Evolutionary conservation across 1,284 basidiomycete species (phyloP).

Genomic region (Exsudoporus floridanus): DNA sequence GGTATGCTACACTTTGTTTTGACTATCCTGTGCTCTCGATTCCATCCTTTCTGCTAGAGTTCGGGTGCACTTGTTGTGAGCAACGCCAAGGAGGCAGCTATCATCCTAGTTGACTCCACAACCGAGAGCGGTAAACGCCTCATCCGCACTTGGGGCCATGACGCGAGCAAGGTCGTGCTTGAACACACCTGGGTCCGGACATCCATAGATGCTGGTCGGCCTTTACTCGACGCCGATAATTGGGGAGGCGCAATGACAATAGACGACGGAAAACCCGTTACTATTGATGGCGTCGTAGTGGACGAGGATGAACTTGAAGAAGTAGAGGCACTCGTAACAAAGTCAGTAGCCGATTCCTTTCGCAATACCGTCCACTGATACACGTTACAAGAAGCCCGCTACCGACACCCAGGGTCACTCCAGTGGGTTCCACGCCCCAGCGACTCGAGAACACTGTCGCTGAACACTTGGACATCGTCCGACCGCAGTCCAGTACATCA

Average conservation of each 20-base stretch:
- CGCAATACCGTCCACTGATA: slow-evolving; percentile 21
- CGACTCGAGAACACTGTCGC: background rate
- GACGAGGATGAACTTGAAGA: slow-evolving; percentile 38
- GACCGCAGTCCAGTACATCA: slow-evolving; percentile 3
- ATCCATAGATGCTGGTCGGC: slow-evolving; percentile 41
- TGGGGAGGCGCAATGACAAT: slow-evolving; percentile 54
- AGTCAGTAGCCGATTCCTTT: slow-evolving; percentile 29
- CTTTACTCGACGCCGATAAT: slow-evolving; percentile 46
- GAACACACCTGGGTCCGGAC: slow-evolving; percentile 46
- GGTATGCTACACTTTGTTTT: slow-evolving; percentile 35
- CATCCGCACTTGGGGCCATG: slow-evolving; percentile 54
- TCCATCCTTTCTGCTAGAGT: slow-evolving; percentile 38
- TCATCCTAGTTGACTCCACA: slow-evolving; percentile 57
- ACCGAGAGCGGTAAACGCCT: slow-evolving; percentile 51
- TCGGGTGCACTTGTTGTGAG: slow-evolving; percentile 51
- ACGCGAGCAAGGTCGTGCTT: slow-evolving; percentile 48
- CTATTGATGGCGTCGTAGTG: slow-evolving; percentile 33
- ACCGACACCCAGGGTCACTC: slow-evolving; percentile 61
- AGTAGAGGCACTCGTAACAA: slow-evolving; percentile 38
- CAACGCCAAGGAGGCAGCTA: slow-evolving; percentile 47
- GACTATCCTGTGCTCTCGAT: background rate
- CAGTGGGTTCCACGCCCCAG: slow-evolving; percentile 36
- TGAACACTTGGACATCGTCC: background rate
- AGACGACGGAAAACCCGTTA: slow-evolving; percentile 46
- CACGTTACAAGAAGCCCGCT: slow-evolving; percentile 46